Evolutionary conservation across 1,284 basidiomycete species (phyloP).

Genomic region (Schizophyllum amplum): DNA sequence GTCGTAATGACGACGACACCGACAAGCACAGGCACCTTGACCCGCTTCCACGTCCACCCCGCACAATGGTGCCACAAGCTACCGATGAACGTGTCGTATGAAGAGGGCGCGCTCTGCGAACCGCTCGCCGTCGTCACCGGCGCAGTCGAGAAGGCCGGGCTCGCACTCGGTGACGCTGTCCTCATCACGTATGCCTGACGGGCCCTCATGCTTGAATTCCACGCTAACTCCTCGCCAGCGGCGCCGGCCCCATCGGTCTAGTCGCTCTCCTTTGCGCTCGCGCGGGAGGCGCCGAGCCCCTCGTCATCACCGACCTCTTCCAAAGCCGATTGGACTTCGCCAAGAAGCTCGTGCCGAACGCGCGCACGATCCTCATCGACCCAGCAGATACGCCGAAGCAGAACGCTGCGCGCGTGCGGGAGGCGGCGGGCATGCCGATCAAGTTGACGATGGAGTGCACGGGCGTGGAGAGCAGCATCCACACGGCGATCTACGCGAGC

Average conservation of each 20-base stretch:
- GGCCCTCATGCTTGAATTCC: background rate
- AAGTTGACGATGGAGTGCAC: conserved; percentile 65
- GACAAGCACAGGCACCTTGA: conserved; percentile 38
- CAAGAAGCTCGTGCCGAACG: conserved; percentile 68
- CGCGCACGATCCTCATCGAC: conserved; percentile 43
- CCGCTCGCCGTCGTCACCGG: conserved; percentile 56
- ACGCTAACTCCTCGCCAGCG: conserved; percentile 24
- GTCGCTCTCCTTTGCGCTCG: conserved; percentile 73
- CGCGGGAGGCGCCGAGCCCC: conserved; percentile 70
- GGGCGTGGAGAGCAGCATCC: conserved; percentile 68
- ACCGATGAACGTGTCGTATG: conserved; percentile 49
- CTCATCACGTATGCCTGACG: conserved; percentile 43
- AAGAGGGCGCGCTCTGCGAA: conserved; percentile 58
- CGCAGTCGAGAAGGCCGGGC: conserved; percentile 50
- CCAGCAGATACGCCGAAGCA: conserved; percentile 35
- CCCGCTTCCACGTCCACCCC: conserved; percentile 54
- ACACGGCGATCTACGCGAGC: conserved; percentile 57
- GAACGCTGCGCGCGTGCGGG: conserved; percentile 41
- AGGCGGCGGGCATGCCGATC: conserved; percentile 36
- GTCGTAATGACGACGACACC: background rate
- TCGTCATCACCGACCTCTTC: conserved; percentile 78
- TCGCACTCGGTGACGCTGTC: conserved; percentile 51
- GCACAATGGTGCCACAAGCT: conserved; percentile 58
- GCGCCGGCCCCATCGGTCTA: conserved; percentile 84
- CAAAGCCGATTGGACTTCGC: conserved; percentile 78